Conservation (phyloP, 2,329 filamentous ascomycete species). For the Colletotrichum sp. region DNA sequence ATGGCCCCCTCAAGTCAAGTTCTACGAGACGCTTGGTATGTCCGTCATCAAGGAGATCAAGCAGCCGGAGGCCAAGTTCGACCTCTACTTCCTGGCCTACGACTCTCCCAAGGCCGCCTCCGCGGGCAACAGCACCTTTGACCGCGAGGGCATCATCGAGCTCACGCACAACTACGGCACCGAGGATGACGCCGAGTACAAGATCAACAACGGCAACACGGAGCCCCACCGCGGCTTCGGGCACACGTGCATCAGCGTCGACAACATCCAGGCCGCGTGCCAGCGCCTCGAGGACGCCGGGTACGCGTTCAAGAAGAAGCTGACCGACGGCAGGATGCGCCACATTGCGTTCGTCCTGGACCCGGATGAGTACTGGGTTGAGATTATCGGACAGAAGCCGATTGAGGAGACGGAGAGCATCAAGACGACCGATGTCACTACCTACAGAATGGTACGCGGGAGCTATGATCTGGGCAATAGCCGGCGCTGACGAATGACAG, state of each 20-base stretch:
- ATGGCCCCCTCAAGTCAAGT: conserved; percentile 66
- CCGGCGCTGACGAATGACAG: conserved; percentile 37
- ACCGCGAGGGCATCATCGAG: conserved; percentile 90
- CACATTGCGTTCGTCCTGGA: conserved; percentile 91
- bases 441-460: conserved; percentile 72
- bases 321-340: conserved; percentile 86
- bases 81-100: conserved; percentile 94
- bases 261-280: conserved; percentile 89
- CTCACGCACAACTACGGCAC: conserved; percentile 87
- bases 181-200: conserved; percentile 82
- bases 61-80: conserved; percentile 89
- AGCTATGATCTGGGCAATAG: no score
- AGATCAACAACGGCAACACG: conserved; percentile 86
- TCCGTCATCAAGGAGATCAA: conserved; percentile 80
- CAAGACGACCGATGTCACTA: conserved; percentile 73
- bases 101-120: conserved; percentile 79
- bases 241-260: conserved; percentile 83
- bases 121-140: conserved; percentile 72
- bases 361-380: conserved; percentile 87
- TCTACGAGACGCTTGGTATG: conserved; percentile 93
- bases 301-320: conserved; percentile 94
- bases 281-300: conserved; percentile 87
- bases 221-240: conserved; percentile 86
- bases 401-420: conserved; percentile 75
- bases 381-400: conserved; percentile 76